Evolutionary conservation across 106 monocot species (phyloP).

Genomic region (Xerophyta viscosa): DNA sequence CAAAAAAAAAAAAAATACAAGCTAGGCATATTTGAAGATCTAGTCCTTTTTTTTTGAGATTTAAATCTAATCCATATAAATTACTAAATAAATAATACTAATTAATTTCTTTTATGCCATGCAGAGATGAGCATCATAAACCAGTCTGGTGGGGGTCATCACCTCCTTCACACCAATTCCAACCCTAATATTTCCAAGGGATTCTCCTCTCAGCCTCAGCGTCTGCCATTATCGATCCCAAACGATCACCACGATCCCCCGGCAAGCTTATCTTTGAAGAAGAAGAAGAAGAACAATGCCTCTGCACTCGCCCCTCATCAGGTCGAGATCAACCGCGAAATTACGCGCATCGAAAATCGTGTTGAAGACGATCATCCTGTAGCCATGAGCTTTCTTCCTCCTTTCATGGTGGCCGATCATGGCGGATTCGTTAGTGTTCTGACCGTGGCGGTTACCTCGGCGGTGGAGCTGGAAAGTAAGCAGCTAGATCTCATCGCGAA

Average conservation of each 20-base stretch:
- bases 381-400: constrained; percentile 18
- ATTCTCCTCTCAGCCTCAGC: constrained; percentile 5
- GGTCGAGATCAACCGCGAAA: background rate
- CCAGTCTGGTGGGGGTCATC: constrained; percentile 17
- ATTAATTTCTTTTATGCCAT: no score
- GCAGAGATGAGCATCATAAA: constrained; percentile 62
- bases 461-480: constrained; percentile 51
- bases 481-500: constrained; percentile 63
- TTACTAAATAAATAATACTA: no score
- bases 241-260: background rate
- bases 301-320: background rate
- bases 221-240: constrained; percentile 3
- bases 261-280: background rate
- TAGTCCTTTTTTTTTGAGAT: no score
- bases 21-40: no score
- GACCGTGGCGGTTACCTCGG: constrained; percentile 53
- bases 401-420: constrained; percentile 9
- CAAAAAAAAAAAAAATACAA: no score
- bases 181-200: background rate
- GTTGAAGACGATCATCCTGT: background rate
- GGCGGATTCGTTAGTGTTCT: constrained; percentile 12
- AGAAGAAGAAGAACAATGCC: no score
- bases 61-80: no score
- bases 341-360: background rate
- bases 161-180: constrained; percentile 9